Evolutionary conservation across 352 stramenopile genomes (phyloP).

Genomic region (Globisporangium lucens): DNA sequence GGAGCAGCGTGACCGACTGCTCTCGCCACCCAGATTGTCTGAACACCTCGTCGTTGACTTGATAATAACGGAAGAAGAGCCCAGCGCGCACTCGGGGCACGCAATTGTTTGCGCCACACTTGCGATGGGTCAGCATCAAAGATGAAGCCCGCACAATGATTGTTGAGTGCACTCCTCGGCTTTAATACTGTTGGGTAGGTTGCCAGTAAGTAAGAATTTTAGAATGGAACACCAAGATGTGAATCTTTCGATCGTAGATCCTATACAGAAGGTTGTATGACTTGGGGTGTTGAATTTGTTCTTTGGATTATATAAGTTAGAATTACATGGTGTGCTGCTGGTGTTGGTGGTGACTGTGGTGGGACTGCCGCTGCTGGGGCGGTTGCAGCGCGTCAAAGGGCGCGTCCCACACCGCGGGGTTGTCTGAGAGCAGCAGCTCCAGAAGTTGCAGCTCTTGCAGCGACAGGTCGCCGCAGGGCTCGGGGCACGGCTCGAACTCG

Average conservation of each 20-base stretch:
- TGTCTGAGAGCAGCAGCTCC: conserved; percentile 16
- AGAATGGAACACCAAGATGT: background rate
- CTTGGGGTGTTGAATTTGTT: background rate
- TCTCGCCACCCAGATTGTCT: background rate
- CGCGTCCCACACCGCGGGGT: background rate
- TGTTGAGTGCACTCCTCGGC: background rate
- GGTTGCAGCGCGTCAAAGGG: background rate
- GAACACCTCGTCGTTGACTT: background rate
- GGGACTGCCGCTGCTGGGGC: background rate
- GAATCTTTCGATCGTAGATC: background rate
- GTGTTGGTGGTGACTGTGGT: background rate
- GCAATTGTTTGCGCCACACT: background rate
- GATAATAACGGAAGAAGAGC: background rate
- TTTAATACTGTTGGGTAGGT: background rate
- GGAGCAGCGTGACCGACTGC: background rate
- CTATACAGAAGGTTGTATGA: background rate
- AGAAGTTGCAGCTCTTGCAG: conserved; percentile 15
- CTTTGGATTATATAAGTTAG: conserved; percentile 16
- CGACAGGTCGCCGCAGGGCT: conserved; percentile 17
- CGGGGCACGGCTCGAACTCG: conserved; percentile 10
- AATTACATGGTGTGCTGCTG: conserved; percentile 3
- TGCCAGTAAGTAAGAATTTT: background rate
- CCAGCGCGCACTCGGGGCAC: background rate
- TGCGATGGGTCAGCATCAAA: background rate
- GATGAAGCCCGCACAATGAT: background rate